Evolutionary conservation across 1,139 yeast species (phyloP).

Genomic region (Protomyces macrosporus): DNA sequence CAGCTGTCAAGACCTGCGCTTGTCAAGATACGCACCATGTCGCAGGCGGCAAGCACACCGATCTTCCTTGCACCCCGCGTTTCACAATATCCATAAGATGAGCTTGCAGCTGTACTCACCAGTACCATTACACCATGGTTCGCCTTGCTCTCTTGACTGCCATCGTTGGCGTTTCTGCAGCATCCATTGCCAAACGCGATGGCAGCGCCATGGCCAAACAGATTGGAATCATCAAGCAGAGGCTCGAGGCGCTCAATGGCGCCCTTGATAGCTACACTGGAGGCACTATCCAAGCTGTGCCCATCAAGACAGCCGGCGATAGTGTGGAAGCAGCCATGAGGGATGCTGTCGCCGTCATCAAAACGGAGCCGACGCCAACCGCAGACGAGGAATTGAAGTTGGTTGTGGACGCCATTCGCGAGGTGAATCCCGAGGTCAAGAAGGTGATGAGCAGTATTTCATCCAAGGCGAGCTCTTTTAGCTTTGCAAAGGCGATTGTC

Average conservation of each 20-base stretch:
- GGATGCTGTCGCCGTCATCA: slow-evolving; percentile 8
- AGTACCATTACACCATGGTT: not conserved
- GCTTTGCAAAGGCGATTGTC: slow-evolving; percentile 7
- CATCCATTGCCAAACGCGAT: not conserved
- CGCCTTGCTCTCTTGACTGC: not conserved
- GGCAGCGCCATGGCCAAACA: too few relatives aligned
- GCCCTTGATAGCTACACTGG: slow-evolving; percentile 6
- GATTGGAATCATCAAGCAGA: not conserved
- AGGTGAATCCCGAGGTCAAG: slow-evolving; percentile 2
- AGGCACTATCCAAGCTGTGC: slow-evolving; percentile 5
- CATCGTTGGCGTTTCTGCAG: not conserved
- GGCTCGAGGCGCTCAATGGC: not conserved
- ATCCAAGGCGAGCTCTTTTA: not conserved
- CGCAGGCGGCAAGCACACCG: too few relatives aligned
- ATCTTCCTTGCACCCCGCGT: not conserved
- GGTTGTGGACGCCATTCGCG: slow-evolving; percentile 7
- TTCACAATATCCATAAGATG: not conserved
- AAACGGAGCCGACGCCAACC: slow-evolving; percentile 8
- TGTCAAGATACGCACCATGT: too few relatives aligned
- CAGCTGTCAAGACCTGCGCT: too few relatives aligned
- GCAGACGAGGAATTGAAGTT: slow-evolving; percentile 3
- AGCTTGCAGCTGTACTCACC: not conserved
- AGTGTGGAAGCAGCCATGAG: slow-evolving; percentile 7
- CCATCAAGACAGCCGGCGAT: not conserved
- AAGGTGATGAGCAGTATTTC: not conserved